These are phyloP conservation scores for Fusarium veterinarium DNA, from an alignment of 2,329 filamentous ascomycete species.

Conservation along the genomic window DNA sequence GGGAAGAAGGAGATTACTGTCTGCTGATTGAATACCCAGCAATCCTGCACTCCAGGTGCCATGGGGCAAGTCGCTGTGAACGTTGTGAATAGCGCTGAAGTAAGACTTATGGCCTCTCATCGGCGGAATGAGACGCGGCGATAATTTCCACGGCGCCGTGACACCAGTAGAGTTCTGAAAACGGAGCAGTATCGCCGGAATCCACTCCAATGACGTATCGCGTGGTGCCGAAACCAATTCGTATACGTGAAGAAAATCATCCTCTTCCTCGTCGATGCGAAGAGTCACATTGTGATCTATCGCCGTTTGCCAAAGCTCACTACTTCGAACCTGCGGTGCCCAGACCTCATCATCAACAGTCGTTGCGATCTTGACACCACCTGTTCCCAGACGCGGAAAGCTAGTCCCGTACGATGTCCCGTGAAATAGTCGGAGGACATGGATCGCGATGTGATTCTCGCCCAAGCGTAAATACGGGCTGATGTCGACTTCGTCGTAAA, in stretches of 20 bases:
- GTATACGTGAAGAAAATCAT: slow-evolving; percentile 4
- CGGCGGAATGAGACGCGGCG: neutral
- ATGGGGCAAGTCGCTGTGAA: neutral
- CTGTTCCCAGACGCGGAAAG: neutral
- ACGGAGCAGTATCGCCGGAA: neutral
- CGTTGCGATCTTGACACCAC: neutral
- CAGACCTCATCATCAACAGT: neutral
- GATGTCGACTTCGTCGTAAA: neutral
- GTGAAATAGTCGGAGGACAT: neutral
- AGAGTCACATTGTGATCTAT: neutral
- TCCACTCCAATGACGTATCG: neutral
- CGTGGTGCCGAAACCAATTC: neutral
- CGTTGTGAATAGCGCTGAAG: neutral
- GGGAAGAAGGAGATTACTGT: neutral
- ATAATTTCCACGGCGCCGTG: neutral
- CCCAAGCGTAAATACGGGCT: neutral
- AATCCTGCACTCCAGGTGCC: neutral
- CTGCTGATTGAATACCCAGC: rapidly evolving
- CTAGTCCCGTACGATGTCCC: neutral
- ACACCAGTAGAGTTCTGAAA: neutral
- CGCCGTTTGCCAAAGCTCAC: neutral
- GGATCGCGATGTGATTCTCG: neutral
- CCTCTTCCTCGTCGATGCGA: neutral
- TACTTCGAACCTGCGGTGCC: neutral
- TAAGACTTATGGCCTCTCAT: neutral